Evolutionary conservation across 495 filamentous ascomycete genomes (phyloP).

Genomic region (Penicillium bialowiezense): DNA sequence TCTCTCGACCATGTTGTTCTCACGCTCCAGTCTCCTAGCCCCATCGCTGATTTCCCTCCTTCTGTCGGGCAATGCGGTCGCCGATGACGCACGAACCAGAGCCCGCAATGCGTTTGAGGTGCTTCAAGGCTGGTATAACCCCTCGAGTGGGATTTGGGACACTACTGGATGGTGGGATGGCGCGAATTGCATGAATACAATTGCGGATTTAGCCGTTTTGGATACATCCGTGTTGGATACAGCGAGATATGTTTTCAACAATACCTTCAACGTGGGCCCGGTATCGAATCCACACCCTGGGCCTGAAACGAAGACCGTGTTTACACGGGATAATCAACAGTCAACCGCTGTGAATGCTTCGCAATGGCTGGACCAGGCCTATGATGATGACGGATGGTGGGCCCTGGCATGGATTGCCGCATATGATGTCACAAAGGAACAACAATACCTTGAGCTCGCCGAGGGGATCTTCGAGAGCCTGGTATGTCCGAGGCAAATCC

Average conservation of each 20-base stretch:
- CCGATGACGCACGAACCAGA: constrained; percentile 26
- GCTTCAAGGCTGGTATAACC: constrained; percentile 65
- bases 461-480: constrained; percentile 61
- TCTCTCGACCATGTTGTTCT: constrained; percentile 13
- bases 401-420: constrained; percentile 63
- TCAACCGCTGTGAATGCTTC: constrained; percentile 17
- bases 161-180: constrained; percentile 75
- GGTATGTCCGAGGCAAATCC: constrained; percentile 19
- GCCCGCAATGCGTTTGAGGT: constrained; percentile 44
- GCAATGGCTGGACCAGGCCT: constrained; percentile 56
- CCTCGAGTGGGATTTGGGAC: constrained; percentile 59
- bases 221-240: constrained; percentile 31
- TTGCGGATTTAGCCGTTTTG: constrained; percentile 58
- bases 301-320: constrained; percentile 13
- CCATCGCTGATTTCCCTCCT: constrained; percentile 7
- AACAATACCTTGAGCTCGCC: constrained; percentile 53
- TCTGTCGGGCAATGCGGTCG: constrained; percentile 5
- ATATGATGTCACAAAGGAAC: constrained; percentile 58
- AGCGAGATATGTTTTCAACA: constrained; percentile 39
- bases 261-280: constrained; percentile 35
- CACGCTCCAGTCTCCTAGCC: constrained; percentile 4
- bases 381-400: constrained; percentile 76
- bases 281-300: constrained; percentile 23
- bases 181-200: constrained; percentile 62
- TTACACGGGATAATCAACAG: constrained; percentile 3